Evolutionary conservation across 2,329 filamentous ascomycete genomes (phyloP).

Genomic region (Pseudocercospora eumusae): DNA sequence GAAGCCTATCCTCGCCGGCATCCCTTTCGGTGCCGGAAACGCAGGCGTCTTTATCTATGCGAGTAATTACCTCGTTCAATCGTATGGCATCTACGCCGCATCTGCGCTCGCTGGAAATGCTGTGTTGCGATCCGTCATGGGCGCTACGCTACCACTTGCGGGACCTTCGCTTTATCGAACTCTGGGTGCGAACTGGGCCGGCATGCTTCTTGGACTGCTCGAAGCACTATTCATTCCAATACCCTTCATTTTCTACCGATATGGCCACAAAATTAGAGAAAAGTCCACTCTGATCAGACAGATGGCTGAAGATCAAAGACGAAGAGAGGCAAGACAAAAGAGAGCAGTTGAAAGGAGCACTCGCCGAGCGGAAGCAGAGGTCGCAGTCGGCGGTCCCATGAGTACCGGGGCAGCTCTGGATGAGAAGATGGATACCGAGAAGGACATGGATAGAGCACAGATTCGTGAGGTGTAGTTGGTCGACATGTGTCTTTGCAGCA

Average conservation of each 20-base stretch:
- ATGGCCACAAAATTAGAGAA: conserved; percentile 56
- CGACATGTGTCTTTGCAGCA: neutral
- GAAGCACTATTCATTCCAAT: conserved; percentile 71
- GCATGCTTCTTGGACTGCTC: conserved; percentile 71
- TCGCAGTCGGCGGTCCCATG: conserved; percentile 43
- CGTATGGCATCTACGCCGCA: conserved; percentile 80
- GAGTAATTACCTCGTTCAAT: conserved; percentile 74
- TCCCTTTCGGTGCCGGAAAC: conserved; percentile 78
- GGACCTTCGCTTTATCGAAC: conserved; percentile 69
- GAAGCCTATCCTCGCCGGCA: conserved; percentile 72
- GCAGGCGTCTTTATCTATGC: conserved; percentile 79
- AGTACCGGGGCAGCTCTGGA: conserved; percentile 44
- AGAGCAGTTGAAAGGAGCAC: conserved; percentile 37
- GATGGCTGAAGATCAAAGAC: conserved; percentile 52
- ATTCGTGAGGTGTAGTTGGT: neutral
- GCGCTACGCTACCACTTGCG: conserved; percentile 76
- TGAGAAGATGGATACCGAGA: conserved; percentile 32
- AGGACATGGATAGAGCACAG: conserved; percentile 30
- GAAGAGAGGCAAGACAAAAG: conserved; percentile 47
- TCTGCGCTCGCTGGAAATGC: conserved; percentile 78
- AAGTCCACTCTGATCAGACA: conserved; percentile 56
- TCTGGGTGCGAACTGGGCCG: conserved; percentile 75
- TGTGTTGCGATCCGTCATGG: conserved; percentile 70
- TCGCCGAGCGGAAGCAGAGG: conserved; percentile 33
- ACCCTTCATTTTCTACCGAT: conserved; percentile 49